phyloP scores from a whole-genome alignment of 78 protist species.

The Polysphondylium violaceum region DNA sequence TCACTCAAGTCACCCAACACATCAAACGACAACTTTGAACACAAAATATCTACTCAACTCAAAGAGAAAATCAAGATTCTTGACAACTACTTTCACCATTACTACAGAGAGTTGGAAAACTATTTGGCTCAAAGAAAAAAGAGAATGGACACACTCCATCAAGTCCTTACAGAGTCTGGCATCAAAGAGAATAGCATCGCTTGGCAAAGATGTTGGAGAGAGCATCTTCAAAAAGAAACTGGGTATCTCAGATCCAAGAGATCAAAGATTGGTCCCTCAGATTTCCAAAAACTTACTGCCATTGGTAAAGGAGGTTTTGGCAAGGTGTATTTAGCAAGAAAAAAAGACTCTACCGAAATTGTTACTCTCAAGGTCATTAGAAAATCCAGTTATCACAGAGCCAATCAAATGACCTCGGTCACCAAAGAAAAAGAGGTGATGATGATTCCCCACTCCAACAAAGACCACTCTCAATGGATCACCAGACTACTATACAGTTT shows the following conservation, averaged over 20 bases:
- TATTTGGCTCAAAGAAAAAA: conserved; percentile 50
- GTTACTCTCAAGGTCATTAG: conserved; percentile 62
- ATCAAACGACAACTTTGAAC: background rate
- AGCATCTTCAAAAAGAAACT: conserved; percentile 39
- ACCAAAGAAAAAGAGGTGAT: conserved; percentile 65
- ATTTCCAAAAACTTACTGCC: conserved; percentile 42
- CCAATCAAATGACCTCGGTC: conserved; percentile 67
- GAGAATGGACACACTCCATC: conserved; percentile 37
- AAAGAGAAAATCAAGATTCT: conserved; percentile 69
- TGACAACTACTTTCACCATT: conserved; percentile 67
- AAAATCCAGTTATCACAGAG: conserved; percentile 48
- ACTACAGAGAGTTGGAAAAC: conserved; percentile 54
- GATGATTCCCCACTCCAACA: conserved; percentile 65
- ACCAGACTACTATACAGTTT: conserved; percentile 70
- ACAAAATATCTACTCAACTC: conserved; percentile 17
- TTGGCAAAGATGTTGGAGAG: conserved; percentile 39
- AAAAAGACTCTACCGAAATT: conserved; percentile 60
- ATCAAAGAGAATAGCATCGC: conserved; percentile 47
- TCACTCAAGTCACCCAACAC: too few species aligned
- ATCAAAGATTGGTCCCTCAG: conserved; percentile 43
- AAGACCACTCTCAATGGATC: conserved; percentile 72
- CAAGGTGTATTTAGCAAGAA: conserved; percentile 60
- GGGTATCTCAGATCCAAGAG: conserved; percentile 51
- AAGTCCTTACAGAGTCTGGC: conserved; percentile 33
- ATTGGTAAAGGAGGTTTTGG: conserved; percentile 80